Conservation (phyloP, 805 yeast genomes). For the Candida hungchunana region DNA sequence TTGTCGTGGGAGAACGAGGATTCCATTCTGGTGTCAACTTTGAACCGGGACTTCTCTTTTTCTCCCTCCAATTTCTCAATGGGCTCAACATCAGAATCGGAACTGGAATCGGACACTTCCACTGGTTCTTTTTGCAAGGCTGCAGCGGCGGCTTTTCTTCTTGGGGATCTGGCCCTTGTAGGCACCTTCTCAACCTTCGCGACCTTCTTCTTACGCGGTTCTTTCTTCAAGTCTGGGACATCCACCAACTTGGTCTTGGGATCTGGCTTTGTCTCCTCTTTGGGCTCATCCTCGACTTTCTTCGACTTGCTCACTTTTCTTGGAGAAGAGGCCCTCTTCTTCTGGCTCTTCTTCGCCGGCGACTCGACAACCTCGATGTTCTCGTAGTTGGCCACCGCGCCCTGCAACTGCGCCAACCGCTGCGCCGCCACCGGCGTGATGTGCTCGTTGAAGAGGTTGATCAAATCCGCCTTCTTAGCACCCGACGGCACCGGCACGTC, state of each 20-base stretch:
- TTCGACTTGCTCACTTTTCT: constrained; percentile 20
- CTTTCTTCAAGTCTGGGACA: constrained; percentile 16
- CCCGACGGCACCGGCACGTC: constrained; percentile 55
- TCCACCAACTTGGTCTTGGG: constrained; percentile 6
- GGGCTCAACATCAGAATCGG: constrained; percentile 1
- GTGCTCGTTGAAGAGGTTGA: constrained; percentile 53
- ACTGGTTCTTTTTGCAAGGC: neutral
- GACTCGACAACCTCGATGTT: constrained; percentile 37
- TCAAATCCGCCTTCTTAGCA: constrained; percentile 64
- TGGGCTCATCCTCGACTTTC: constrained; percentile 8
- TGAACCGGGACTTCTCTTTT: constrained; percentile 7
- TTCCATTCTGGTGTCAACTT: constrained; percentile 15
- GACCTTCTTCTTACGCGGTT: constrained; percentile 5
- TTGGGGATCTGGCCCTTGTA: constrained; percentile 9
- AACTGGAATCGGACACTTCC: neutral
- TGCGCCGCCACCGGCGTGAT: constrained; percentile 45
- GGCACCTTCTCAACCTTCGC: constrained; percentile 2
- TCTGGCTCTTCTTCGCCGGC: constrained; percentile 1
- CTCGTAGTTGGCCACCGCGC: constrained; percentile 31
- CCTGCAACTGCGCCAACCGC: constrained; percentile 32
- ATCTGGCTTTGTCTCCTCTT: too few species aligned
- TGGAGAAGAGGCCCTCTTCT: constrained; percentile 10
- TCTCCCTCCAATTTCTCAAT: too few species aligned
- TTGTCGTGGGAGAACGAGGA: constrained; percentile 32
- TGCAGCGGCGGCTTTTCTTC: constrained; percentile 5